Evolutionary conservation across 2,329 filamentous ascomycete genomes (phyloP), one percentile per base, ranked within the genome.

Genomic region (Epichloe hybrida): DNA sequence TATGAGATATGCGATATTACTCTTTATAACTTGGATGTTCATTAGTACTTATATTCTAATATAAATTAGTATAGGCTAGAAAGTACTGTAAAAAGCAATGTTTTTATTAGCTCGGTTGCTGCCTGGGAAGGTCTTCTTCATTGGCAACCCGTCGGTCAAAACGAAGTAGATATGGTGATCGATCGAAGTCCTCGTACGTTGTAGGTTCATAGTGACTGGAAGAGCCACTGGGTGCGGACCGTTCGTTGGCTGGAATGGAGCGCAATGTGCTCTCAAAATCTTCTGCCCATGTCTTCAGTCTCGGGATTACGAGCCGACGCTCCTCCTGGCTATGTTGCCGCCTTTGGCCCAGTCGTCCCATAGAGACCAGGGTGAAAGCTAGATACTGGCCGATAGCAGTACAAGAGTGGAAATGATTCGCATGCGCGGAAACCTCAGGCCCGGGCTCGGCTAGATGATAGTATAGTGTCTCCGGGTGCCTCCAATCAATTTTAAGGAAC

Each of bases 401-500:
- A 41, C 53, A 61, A 15, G 50, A 52, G 37, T 44, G 54, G 46
- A 50, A 46, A 52, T 59, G 36, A 23, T 54, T 40, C n/a, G 51
- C 51, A 48, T 64, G 53, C 49, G 20, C 46, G 5, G 12, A 8
- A 15, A 45, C 48, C 35, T 67, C 60, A 0, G 50, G 49, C 9
- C 31, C 44, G 4, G 62, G 63, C 53, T 64, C 59, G 0, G 62
- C 60, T 7, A 67, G 48, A 50, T 67, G 60, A 50, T 63, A 69
- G 35, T 56, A 58, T 0, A 68, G 54, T 9, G 55, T 62, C 6
- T 50, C 51, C 0, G 61, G 59, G 23, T 64, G 39, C 48, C 12
- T 7, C 59, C 55, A 63, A 50, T 65, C 54, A 9, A 72, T 53
- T 43, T 62, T 65, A 23, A 75, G 63, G 52, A 73, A 74, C 35